Percentiles rank a stretch among this genome's conserved stretches.
These are phyloP conservation scores for Candida schatavii DNA, from an alignment of 805 yeast genomes.

Conservation along the genomic window DNA sequence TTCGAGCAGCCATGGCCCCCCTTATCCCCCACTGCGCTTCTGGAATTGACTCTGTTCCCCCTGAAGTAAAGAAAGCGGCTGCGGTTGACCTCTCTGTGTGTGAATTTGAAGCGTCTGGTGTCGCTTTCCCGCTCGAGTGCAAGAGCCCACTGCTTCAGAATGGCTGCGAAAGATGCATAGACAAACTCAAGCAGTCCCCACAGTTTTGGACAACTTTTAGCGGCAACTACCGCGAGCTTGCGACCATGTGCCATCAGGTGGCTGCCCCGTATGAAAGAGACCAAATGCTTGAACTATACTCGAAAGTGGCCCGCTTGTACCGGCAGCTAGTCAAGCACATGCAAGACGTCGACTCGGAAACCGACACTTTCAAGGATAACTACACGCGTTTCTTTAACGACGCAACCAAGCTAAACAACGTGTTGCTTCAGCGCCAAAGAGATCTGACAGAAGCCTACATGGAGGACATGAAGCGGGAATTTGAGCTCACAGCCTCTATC, in stretches of 20 bases:
- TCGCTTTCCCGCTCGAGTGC: constrained; percentile 33
- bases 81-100: constrained; percentile 53
- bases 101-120: constrained; percentile 49
- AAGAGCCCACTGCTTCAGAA: constrained; percentile 8
- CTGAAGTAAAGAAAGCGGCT: constrained; percentile 28
- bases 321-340: neutral
- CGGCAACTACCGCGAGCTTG: constrained; percentile 57
- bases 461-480: neutral
- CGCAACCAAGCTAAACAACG: neutral
- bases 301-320: constrained; percentile 41
- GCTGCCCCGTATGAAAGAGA: constrained; percentile 52
- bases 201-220: constrained; percentile 77
- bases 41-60: constrained; percentile 39
- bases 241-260: constrained; percentile 52
- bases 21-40: constrained; percentile 40
- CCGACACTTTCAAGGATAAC: neutral
- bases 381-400: neutral
- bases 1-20: constrained; percentile 36
- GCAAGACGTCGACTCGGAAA: neutral
- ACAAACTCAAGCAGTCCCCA: constrained; percentile 38
- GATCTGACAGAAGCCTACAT: neutral
- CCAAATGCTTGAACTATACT: constrained; percentile 43
- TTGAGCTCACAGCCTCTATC: neutral
- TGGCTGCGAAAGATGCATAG: constrained; percentile 22
- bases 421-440: neutral